Evolutionary conservation across 2,329 filamentous ascomycete genomes (phyloP).

Genomic region (Byssochlamys sp.): DNA sequence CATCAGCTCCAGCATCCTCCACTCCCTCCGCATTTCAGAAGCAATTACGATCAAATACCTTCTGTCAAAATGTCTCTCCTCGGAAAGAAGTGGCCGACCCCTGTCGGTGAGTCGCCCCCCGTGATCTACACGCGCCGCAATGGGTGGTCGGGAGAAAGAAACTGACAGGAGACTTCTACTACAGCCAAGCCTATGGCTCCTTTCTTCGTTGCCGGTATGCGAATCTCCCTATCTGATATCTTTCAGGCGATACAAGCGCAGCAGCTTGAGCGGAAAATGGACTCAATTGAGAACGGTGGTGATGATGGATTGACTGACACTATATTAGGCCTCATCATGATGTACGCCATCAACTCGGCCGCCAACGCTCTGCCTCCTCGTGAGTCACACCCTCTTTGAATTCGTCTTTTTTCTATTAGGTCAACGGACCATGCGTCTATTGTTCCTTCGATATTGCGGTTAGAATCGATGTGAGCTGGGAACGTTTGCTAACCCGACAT

Average conservation of each 20-base stretch:
- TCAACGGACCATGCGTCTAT: constrained; percentile 10
- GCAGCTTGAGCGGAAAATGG: neutral
- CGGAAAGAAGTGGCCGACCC: constrained; percentile 74
- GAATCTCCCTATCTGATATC: constrained; percentile 3
- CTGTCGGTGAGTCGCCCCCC: constrained; percentile 55
- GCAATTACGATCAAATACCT: constrained; percentile 19
- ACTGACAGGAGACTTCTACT: constrained; percentile 21
- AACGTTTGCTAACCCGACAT: neutral
- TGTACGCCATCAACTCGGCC: constrained; percentile 82
- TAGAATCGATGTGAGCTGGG: neutral
- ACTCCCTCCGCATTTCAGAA: constrained; percentile 15
- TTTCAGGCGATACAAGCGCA: neutral
- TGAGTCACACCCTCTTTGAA: constrained; percentile 43
- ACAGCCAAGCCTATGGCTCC: constrained; percentile 82
- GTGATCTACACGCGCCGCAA: constrained; percentile 1
- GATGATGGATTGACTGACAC: constrained; percentile 13
- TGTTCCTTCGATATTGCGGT: neutral
- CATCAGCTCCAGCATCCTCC: constrained; percentile 18
- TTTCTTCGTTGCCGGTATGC: constrained; percentile 90
- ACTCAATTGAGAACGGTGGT: constrained; percentile 3
- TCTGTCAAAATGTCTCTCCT: constrained; percentile 63
- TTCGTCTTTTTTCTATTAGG: neutral
- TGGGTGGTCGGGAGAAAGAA: constrained; percentile 4
- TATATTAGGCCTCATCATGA: constrained; percentile 63
- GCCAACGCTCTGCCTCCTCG: constrained; percentile 68